phyloP scores from a whole-genome alignment of 2,329 filamentous ascomycete species.

The Paecilomyces formosus region DNA sequence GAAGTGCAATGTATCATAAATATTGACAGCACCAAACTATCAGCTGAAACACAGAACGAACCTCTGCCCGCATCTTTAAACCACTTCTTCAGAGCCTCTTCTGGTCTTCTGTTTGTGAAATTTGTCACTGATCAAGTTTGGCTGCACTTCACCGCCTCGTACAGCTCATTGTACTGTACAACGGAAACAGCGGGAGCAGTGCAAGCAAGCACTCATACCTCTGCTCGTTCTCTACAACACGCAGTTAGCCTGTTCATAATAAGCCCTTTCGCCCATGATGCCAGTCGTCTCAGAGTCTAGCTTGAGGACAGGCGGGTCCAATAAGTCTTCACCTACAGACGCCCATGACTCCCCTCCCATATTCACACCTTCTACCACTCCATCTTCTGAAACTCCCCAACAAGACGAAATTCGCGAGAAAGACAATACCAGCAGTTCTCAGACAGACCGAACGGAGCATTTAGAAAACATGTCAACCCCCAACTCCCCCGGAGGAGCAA shows the following conservation, averaged over 20 bases:
- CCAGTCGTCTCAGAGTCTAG: background rate
- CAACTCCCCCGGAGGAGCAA: conserved; percentile 14
- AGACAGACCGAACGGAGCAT: background rate
- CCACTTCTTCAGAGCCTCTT: background rate
- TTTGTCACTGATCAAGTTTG: background rate
- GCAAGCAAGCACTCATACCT: background rate
- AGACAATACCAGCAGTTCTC: background rate
- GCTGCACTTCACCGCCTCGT: background rate
- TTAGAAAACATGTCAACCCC: conserved; percentile 16
- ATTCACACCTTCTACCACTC: conserved; percentile 14
- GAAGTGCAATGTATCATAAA: background rate
- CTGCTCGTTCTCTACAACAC: background rate
- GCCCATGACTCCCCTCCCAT: conserved; percentile 13
- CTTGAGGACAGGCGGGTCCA: background rate
- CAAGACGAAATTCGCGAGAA: conserved; percentile 7
- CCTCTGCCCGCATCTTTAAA: background rate
- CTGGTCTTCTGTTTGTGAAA: background rate
- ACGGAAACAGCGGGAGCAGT: background rate
- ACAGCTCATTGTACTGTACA: background rate
- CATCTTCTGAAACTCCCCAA: conserved; percentile 16
- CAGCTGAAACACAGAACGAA: background rate
- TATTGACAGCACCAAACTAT: background rate
- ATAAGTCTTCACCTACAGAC: conserved; percentile 4
- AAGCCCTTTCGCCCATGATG: background rate
- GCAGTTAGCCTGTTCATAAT: background rate